Evolutionary conservation across 2,329 filamentous ascomycete species (phyloP), one percentile per base, ranked within the genome.

Genomic region (Fusarium chlamydosporum): DNA sequence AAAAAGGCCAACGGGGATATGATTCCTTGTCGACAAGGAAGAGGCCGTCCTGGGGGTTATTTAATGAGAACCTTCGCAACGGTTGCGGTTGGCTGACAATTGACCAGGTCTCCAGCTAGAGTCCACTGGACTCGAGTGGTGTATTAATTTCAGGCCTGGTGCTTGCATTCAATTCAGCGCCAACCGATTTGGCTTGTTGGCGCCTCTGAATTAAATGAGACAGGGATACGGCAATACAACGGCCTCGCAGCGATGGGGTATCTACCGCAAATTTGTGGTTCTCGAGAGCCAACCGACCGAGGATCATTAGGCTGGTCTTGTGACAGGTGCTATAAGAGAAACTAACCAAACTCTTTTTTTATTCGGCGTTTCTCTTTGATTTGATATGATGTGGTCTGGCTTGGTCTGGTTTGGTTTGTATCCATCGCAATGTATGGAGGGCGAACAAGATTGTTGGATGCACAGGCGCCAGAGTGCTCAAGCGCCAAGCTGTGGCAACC

Each of bases 121-220:
- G 46, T 12, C 46, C 47, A 50, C 33, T 50, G 33, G 9, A 50
- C 16, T 62, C 64, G 62, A 33, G 61, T 60, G 56, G 52, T 62
- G 66, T 54, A 45, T 63, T 73, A 74, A 74, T 73, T 74, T 74
- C 65, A 74, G 67, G 60, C 62, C 69, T 46, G 56, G 59, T 65
- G 59, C 68, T 71, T 61, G 60, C 52, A 53, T 56, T 64, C 50
- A 53, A 63, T 70, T 52, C 56, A 47, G 59, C 45, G 61, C 70
- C 58, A 64, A 55, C 62, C 64, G 54, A 59, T 45, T 31, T n/a
- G 27, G 42, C 27, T 45, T 45, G 42, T 20, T 59, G 67, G 71
- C 66, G 62, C 67, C 57, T 70, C 54, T 68, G 34, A 26, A 26
- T 68, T 54, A 74, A 74, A 74, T 74, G 67, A 71, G 64, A 63